Evolutionary conservation across 1,139 yeast genomes (phyloP), one percentile per base, ranked within the genome.

Genomic region (Magnusiomyces tetraspermus): DNA sequence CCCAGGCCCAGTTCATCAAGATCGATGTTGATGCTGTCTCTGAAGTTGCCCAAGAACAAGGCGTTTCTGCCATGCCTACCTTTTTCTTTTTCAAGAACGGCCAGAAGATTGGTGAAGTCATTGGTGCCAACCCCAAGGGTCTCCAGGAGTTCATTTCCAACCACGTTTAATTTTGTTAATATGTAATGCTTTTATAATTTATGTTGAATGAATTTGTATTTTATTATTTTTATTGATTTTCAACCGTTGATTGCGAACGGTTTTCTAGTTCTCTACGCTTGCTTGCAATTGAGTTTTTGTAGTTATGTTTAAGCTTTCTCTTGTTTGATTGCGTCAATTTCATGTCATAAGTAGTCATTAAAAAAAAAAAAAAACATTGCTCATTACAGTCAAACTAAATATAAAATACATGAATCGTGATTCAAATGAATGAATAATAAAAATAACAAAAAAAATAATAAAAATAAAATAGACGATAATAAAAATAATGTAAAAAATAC

Each of bases 11-110:
- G 64, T 87, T 88, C 69, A 75, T 78, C 69, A 88, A 88, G 71
- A 82, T 86, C 54, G 95, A 87, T 63, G 89, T 87, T 56, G 96
- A 90, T 67, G 78, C 80, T 59, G 75, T 78, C 52, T 73, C 74
- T 40, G 87, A 80, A 38, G 69, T 87, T 56, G 92, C 96, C 19
- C 75, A 72, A 62, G 79, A 80, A 63, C 83, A 83, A 70, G 82
- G 78, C 48, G 74, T 90, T 57, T 72, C 83, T 41, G 87, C 95
- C 37, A 85, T 90, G 95, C 97, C 97, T 56, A 88, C 97, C 15
- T 80, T 89, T 61, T 68, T 88, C 44, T 77, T 86, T 58, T 77
- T 84, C 71, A 81, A 83, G 71, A 77, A 78, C 51, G 92, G 94
- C 55, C 72, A 78, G 62, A 74, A 79, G 57, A 69, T 82, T 36